phyloP scores from a whole-genome alignment of 495 filamentous ascomycete species.

The Chaetomium cochliodes region DNA sequence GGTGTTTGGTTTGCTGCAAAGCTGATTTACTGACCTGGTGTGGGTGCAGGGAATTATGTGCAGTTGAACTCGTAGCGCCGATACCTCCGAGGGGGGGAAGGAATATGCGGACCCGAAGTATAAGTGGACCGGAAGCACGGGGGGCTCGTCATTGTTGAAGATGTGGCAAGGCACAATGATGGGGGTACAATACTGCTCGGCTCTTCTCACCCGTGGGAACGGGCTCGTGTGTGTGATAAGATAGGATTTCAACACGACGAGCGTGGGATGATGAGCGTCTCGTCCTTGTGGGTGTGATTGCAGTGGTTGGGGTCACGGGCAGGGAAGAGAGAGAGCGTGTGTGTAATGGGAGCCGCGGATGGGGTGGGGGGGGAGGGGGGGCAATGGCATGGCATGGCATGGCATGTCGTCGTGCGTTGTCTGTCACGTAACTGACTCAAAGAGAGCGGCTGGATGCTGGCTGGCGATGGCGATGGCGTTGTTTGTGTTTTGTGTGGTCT shows the following conservation, averaged over 20 bases:
- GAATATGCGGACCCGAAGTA: neutral
- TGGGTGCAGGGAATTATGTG: conserved; percentile 46
- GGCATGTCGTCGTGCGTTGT: neutral
- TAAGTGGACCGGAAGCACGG: too few relatives aligned
- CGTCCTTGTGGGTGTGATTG: too few relatives aligned
- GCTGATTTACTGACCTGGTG: neutral
- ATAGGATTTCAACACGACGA: too few relatives aligned
- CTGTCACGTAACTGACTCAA: neutral
- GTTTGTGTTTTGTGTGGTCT: neutral
- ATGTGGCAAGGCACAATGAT: neutral
- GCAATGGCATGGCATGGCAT: neutral
- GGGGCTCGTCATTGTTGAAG: neutral
- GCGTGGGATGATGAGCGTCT: too few relatives aligned
- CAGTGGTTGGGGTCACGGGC: too few relatives aligned
- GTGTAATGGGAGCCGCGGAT: neutral
- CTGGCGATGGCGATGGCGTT: conserved; percentile 1
- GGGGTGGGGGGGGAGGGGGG: neutral
- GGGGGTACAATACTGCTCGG: neutral
- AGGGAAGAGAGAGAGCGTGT: neutral
- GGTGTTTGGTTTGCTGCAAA: too few relatives aligned
- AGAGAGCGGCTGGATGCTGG: neutral
- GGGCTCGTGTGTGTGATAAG: too few relatives aligned
- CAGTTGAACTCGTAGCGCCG: conserved; percentile 32
- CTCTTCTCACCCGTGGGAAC: too few relatives aligned
- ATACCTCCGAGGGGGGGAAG: neutral